phyloP scores from a whole-genome alignment of 2,329 filamentous ascomycete genomes.

The Botrytis fragariae region DNA sequence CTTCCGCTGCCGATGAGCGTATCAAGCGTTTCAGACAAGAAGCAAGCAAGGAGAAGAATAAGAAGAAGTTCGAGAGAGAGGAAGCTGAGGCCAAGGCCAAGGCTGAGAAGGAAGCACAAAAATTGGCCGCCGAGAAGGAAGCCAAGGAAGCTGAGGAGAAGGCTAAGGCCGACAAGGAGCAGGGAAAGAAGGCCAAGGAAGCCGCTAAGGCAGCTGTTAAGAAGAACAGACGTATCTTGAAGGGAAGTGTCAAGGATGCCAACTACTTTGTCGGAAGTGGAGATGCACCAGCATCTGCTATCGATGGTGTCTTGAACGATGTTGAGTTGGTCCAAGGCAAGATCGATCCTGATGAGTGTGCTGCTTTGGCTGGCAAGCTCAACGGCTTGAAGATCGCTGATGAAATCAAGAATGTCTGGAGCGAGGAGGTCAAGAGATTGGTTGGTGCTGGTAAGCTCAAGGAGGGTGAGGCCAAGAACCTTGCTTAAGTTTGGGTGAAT shows the following conservation, averaged over 20 bases:
- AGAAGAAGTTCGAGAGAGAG: conserved; percentile 87
- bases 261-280: conserved; percentile 84
- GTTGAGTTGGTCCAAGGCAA: conserved; percentile 85
- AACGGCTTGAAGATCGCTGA: conserved; percentile 73
- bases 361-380: conserved; percentile 76
- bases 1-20: conserved; percentile 80
- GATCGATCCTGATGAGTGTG: conserved; percentile 88
- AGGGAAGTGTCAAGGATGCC: conserved; percentile 90
- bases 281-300: conserved; percentile 69
- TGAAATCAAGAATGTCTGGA: conserved; percentile 84
- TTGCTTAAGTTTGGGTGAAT: conserved; percentile 40
- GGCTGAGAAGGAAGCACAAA: conserved; percentile 80
- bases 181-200: conserved; percentile 94
- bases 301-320: conserved; percentile 80
- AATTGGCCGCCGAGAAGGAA: conserved; percentile 77
- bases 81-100: conserved; percentile 82
- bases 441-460: conserved; percentile 82
- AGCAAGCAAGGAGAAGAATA: conserved; percentile 92
- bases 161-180: conserved; percentile 80
- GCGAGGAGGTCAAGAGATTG: conserved; percentile 73
- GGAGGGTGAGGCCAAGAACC: conserved; percentile 72
- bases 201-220: conserved; percentile 98
- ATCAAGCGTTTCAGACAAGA: conserved; percentile 97
- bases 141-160: conserved; percentile 81
- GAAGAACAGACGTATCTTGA: conserved; percentile 99